Base-by-base conservation (phyloP, 2,329 filamentous ascomycete species). In the Fusarium dimerum region DNA sequence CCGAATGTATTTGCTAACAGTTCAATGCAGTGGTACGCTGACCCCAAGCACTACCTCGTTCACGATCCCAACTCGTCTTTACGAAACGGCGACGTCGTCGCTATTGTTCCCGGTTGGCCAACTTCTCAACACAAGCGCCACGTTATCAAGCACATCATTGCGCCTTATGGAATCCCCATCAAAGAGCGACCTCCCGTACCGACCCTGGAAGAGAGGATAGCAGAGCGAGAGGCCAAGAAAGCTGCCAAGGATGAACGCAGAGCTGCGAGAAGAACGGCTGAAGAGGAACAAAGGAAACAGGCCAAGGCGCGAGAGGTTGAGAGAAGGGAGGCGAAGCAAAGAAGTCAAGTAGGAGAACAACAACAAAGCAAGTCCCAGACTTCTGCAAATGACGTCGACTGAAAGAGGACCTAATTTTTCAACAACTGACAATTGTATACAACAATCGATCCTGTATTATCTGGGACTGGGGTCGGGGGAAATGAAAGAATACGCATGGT, bases 51-150 rank as follows among this genome's bases (percentile, higher is more conserved):
- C 60, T 81, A 87, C 68, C 83, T 93, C 30, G 89, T 92, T 38
- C 88, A 91, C 76, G 90, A 94, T 71, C 90, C 90, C 29, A 84
- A 83, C 70, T 82, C 85, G 61, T 91, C 88, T 26, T 80, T 92
- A 38, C 80, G 85, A 52, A 81, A 82, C 46, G 90, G 90, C 66
- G 90, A 94, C 69, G 83, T 93, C 3, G 83, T 94, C 29, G 80
- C 84, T 56, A 89, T 93, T 62, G 77, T 78, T 8, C 79, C 84
- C 6, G 86, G 85, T 51, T 86, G 81, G 80, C 82, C 83, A 47
- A 83, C 82, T 7, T 85, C 83, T 40, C 84, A 84, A 56, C 75
- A 78, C 57, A 90, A 92, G 63, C 82, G 84, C 26, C 88, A 93
- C 64, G 85, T 92, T 36, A 85, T 94, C 29, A 85, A 86, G 59